Conservation (phyloP, 768 basidiomycete genomes). For the Phanerochaete sordida region DNA sequence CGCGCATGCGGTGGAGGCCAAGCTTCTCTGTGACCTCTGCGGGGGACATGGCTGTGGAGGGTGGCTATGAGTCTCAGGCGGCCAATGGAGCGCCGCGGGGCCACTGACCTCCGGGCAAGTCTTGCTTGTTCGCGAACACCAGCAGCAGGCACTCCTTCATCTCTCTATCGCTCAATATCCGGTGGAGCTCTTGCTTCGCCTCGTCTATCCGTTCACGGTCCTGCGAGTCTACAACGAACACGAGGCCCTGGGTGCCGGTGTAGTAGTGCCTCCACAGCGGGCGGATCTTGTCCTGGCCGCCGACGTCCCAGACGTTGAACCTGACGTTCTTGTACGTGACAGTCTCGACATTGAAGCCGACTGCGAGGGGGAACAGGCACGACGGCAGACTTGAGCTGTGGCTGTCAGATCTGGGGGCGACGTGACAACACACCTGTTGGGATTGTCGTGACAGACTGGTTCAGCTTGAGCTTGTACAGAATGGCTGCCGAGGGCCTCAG, state of each 20-base stretch:
- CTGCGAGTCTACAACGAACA: slow-evolving; percentile 97
- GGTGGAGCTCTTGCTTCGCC: slow-evolving; percentile 91
- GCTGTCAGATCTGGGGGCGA: slow-evolving; percentile 1
- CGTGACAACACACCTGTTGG: slow-evolving; percentile 69
- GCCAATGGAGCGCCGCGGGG: neutral
- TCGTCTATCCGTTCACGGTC: slow-evolving; percentile 95
- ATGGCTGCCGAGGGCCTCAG: slow-evolving; percentile 60
- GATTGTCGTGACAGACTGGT: slow-evolving; percentile 98
- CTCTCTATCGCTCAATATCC: slow-evolving; percentile 94
- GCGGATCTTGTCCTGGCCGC: slow-evolving; percentile 99
- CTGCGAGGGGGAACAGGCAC: slow-evolving; percentile 33
- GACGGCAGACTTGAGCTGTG: neutral
- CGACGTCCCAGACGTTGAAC: slow-evolving; percentile 95
- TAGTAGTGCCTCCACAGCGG: slow-evolving; percentile 99
- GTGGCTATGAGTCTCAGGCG: neutral
- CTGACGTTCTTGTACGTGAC: slow-evolving; percentile 99
- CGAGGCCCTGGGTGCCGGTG: slow-evolving; percentile 96
- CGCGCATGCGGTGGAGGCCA: slow-evolving; percentile 92
- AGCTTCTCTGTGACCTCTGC: slow-evolving; percentile 98
- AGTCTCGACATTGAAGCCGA: slow-evolving; percentile 99
- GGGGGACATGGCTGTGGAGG: slow-evolving; percentile 86
- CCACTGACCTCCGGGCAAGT: slow-evolving; percentile 86
- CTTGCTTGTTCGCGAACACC: slow-evolving; percentile 99
- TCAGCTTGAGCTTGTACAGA: slow-evolving; percentile 97
- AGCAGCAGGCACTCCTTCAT: slow-evolving; percentile 97